phyloP scores from a whole-genome alignment of 345 rosid genomes.

The Orychophragmus violaceus region DNA sequence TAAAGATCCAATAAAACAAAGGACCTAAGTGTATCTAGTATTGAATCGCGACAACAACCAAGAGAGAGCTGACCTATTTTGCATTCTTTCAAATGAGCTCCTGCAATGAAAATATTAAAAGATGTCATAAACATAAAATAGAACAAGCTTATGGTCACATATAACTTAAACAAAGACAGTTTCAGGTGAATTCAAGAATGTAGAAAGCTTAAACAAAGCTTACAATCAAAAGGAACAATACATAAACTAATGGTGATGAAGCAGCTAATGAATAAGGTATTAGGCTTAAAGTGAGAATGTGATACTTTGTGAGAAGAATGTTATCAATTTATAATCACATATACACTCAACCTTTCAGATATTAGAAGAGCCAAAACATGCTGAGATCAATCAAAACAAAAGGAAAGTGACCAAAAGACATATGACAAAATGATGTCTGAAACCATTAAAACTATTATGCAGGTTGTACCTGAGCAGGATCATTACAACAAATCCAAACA shows the following conservation, averaged over 20 bases:
- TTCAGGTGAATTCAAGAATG: too few species aligned
- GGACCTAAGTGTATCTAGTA: slow-evolving; percentile 4
- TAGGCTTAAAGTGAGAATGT: slow-evolving; percentile 1
- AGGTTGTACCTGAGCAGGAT: slow-evolving; percentile 23
- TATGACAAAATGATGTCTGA: slow-evolving; percentile 29
- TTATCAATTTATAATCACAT: slow-evolving; percentile 17
- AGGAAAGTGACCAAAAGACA: slow-evolving; percentile 22
- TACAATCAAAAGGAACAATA: slow-evolving; percentile 18
- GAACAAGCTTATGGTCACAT: background rate
- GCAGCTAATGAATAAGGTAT: slow-evolving; percentile 2
- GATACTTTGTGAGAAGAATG: slow-evolving; percentile 2
- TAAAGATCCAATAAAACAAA: slow-evolving; percentile 14
- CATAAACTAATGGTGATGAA: slow-evolving; percentile 16
- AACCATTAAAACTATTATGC: background rate
- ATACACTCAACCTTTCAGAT: slow-evolving; percentile 15
- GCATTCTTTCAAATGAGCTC: slow-evolving; percentile 19
- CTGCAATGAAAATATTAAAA: slow-evolving; percentile 12
- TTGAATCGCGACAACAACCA: background rate
- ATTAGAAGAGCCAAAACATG: slow-evolving; percentile 25
- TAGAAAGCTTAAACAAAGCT: background rate
- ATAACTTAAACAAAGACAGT: background rate
- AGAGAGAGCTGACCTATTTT: background rate
- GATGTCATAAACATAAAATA: slow-evolving; percentile 4
- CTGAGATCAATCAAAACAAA: slow-evolving; percentile 21
- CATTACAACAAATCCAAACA: background rate